Evolutionary conservation across 1,284 basidiomycete species (phyloP), one percentile per base, ranked within the genome.

Genomic region (Malassezia caprae): DNA sequence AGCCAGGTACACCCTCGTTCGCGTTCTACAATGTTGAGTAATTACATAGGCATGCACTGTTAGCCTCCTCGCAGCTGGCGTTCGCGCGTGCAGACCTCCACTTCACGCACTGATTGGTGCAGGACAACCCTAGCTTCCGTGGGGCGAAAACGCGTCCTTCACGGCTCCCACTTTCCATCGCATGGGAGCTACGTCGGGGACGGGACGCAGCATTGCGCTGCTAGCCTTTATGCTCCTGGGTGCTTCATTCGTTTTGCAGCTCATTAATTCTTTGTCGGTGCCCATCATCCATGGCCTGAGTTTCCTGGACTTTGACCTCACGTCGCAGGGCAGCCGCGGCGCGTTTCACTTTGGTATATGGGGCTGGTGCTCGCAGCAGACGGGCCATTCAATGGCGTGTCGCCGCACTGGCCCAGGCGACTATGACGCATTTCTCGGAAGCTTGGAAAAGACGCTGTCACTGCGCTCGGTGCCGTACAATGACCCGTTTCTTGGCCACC

Each of bases 1-100:
- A 96, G 77, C 93, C 93, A 17, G 90, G 88, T 8, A 50, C 59
- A 40, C 66, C 59, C 7, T 58, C 55, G 21, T 60, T 60, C 15
- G 55, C 59, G 11, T 60, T 60, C 41, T 60, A 60, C 59, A 60
- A 60, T 45, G 59, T 60, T 12, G 49, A 56, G 45, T 28, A 28
- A 28, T 39, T 31, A 44, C 19, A 28, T 23, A 31, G 28, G 19
- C 37, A 39, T 39, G 37, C 37, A 39, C 19, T 39, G 17, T 6
- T 21, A 19, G 19, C 37, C 37, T 39, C 37, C 37, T 39, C 37
- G 37, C 37, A 39, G 37, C 37, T 39, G 37, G 37, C 37, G 37
- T 12, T 26, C 41, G 24, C 41, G 17, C n/a, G 24, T 28, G 17
- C 31, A 17, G 19, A 31, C 21, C 30, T 51, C 40, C 49, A 42